Percentiles rank a stretch among this genome's conserved stretches.
phyloP scores from a whole-genome alignment of 176 grass and related monocot species.

The Musa itinerans region DNA sequence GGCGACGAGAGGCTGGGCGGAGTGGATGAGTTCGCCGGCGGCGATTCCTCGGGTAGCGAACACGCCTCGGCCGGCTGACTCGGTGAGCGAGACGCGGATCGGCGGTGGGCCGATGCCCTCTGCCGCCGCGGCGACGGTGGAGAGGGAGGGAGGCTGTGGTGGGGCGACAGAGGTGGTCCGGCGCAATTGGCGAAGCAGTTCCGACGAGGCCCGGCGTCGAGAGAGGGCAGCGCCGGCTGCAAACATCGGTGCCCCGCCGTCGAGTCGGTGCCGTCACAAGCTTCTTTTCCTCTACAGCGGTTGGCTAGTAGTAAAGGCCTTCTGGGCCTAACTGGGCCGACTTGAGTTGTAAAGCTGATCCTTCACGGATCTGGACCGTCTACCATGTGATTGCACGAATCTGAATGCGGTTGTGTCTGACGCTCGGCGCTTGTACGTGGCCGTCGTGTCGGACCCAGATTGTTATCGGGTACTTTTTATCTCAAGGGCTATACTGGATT shows the following conservation, averaged over 20 bases:
- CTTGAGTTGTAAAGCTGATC: no score
- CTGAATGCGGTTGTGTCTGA: no score
- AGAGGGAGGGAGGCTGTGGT: neutral
- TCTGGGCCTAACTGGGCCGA: no score
- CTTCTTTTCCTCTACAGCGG: neutral
- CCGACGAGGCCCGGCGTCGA: neutral
- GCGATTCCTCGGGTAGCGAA: conserved; percentile 54
- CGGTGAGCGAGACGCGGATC: conserved; percentile 50
- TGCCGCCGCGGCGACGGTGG: neutral
- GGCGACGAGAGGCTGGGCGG: conserved; percentile 55
- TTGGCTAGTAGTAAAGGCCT: no score
- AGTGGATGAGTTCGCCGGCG: conserved; percentile 57
- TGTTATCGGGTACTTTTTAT: no score
- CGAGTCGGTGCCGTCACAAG: neutral
- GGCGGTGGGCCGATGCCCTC: conserved; percentile 35
- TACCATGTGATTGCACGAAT: no score
- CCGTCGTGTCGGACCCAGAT: no score
- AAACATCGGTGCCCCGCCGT: neutral
- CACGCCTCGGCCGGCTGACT: conserved; percentile 57
- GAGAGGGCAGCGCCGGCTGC: neutral
- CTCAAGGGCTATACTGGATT: no score
- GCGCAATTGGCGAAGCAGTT: neutral
- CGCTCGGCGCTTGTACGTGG: no score
- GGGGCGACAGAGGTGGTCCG: conserved; percentile 20
- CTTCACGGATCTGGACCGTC: no score